These are phyloP conservation scores for Phylloporus arenicola DNA, from an alignment of 768 basidiomycete genomes.

Conservation along the genomic window DNA sequence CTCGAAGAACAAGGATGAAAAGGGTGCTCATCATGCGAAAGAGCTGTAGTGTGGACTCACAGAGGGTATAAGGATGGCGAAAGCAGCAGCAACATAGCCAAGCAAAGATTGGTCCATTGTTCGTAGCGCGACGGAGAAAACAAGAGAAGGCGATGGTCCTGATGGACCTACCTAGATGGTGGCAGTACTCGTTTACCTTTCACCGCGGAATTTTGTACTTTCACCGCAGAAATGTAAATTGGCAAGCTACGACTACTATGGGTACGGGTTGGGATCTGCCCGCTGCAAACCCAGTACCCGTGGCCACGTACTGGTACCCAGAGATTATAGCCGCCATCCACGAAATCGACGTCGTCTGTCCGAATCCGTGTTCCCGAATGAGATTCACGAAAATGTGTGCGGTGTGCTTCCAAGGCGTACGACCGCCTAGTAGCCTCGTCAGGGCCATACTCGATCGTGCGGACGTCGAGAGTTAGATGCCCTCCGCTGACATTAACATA, in stretches of 20 bases:
- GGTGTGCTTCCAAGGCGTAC: constrained; percentile 56
- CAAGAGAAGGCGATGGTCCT: neutral
- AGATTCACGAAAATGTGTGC: constrained; percentile 43
- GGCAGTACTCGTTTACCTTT: too few relatives aligned
- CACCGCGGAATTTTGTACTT: too few relatives aligned
- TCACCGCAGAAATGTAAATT: too few relatives aligned
- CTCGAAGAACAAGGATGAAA: constrained; percentile 97
- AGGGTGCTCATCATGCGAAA: constrained; percentile 49
- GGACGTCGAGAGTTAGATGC: constrained; percentile 32
- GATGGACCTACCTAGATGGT: too few relatives aligned
- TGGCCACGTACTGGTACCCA: too few relatives aligned
- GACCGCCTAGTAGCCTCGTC: constrained; percentile 54
- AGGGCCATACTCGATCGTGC: constrained; percentile 37
- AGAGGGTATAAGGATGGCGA: constrained; percentile 20
- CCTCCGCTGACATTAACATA: too few relatives aligned
- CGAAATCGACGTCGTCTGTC: constrained; percentile 42
- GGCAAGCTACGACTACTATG: too few relatives aligned
- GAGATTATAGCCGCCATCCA: too few relatives aligned
- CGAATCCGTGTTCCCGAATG: constrained; percentile 41
- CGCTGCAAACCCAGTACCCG: too few relatives aligned
- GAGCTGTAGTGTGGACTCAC: constrained; percentile 20
- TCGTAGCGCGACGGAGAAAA: neutral
- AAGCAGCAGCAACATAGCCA: constrained; percentile 16
- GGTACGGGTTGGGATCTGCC: too few relatives aligned
- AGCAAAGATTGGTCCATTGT: constrained; percentile 26